These are phyloP conservation scores for Acacia crassicarpa DNA, from an alignment of 306 rosid species.

Conservation along the genomic window DNA sequence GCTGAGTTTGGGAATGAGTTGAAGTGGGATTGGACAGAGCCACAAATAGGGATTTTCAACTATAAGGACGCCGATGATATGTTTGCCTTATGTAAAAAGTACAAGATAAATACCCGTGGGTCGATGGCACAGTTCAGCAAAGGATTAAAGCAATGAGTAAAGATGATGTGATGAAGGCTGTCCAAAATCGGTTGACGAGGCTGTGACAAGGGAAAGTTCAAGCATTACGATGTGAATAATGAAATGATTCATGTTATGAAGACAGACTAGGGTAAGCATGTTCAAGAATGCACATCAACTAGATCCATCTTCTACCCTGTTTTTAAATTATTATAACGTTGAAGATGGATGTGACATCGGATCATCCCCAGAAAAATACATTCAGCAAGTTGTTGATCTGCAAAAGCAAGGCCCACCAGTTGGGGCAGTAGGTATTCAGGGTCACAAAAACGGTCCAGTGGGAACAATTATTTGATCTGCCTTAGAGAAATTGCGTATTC, in stretches of 20 bases:
- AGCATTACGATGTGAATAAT: slow-evolving; percentile 86
- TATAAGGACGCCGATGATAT: slow-evolving; percentile 86
- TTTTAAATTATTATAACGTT: slow-evolving; percentile 79
- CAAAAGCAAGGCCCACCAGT: slow-evolving; percentile 81
- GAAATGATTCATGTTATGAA: slow-evolving; percentile 89
- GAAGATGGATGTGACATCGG: slow-evolving; percentile 78
- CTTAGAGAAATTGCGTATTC: slow-evolving; percentile 66
- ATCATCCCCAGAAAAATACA: slow-evolving; percentile 81
- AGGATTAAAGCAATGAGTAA: slow-evolving; percentile 67
- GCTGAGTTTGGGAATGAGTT: slow-evolving; percentile 93
- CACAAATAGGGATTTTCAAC: slow-evolving; percentile 76
- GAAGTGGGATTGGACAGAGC: slow-evolving; percentile 96
- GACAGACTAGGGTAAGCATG: slow-evolving; percentile 77
- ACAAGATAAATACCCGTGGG: slow-evolving; percentile 78
- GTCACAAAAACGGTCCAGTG: slow-evolving; percentile 84
- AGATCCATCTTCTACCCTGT: slow-evolving; percentile 67
- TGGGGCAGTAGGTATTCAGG: slow-evolving; percentile 90
- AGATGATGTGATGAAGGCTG: slow-evolving; percentile 63
- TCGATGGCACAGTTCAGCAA: slow-evolving; percentile 64
- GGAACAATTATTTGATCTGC: slow-evolving; percentile 82
- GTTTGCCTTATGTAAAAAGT: slow-evolving; percentile 58
- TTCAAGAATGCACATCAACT: slow-evolving; percentile 73
- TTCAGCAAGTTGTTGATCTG: slow-evolving; percentile 64
- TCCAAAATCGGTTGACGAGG: slow-evolving; percentile 65
- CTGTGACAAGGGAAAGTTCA: slow-evolving; percentile 86